Evolutionary conservation across 257 asterid species (phyloP).

Genomic region (Cynanchum wilfordii): DNA sequence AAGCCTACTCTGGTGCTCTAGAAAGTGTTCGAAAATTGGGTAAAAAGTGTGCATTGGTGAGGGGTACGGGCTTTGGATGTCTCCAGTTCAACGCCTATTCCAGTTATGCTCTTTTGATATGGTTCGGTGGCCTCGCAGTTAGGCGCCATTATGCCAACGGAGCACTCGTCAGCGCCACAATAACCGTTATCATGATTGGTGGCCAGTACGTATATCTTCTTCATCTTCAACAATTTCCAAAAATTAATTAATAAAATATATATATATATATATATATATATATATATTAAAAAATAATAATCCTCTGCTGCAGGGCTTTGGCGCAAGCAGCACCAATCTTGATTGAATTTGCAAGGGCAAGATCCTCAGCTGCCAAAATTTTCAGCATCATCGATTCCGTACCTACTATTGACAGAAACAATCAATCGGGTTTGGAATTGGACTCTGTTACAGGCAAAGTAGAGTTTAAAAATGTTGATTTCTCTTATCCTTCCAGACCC

Average conservation of each 20-base stretch:
- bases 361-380: constrained; percentile 84
- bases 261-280: no score
- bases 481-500: constrained; percentile 76
- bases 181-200: constrained; percentile 91
- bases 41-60: constrained; percentile 64
- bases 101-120: constrained; percentile 77
- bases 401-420: constrained; percentile 51
- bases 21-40: constrained; percentile 56
- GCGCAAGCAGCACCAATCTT: constrained; percentile 90
- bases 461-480: constrained; percentile 62
- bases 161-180: constrained; percentile 82
- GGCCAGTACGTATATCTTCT: constrained; percentile 92
- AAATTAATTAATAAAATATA: no score
- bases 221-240: no score
- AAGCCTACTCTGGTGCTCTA: constrained; percentile 65
- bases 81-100: constrained; percentile 79
- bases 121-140: constrained; percentile 90
- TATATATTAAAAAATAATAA: no score
- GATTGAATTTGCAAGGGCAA: constrained; percentile 88
- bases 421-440: constrained; percentile 54
- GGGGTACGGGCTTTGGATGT: constrained; percentile 79
- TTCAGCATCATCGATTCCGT: constrained; percentile 67
- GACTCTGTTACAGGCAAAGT: constrained; percentile 62
- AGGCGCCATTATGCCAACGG: constrained; percentile 83
- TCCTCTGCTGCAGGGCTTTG: constrained; percentile 40